Percentiles rank a stretch among this genome's conserved stretches.
These are phyloP conservation scores for Beauveria varroae DNA, from an alignment of 2,329 filamentous ascomycete genomes.

Conservation along the genomic window DNA sequence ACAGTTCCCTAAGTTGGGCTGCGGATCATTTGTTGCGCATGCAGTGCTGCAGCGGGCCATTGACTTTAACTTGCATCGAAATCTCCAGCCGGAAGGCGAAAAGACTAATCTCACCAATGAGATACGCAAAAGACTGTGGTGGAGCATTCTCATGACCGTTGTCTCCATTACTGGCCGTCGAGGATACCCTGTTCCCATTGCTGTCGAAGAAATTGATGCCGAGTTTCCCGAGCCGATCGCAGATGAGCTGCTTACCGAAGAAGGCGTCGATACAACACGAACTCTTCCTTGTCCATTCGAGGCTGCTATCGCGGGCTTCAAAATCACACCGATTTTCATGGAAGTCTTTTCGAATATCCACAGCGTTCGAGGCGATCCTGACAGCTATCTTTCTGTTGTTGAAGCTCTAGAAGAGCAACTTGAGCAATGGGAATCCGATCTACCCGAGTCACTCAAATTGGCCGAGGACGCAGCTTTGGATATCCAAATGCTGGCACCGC, in stretches of 20 bases:
- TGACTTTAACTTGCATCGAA: constrained; percentile 68
- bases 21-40: constrained; percentile 60
- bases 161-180: constrained; percentile 67
- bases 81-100: constrained; percentile 43
- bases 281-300: constrained; percentile 58
- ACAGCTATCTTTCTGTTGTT: constrained; percentile 57
- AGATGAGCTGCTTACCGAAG: constrained; percentile 61
- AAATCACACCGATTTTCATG: constrained; percentile 58
- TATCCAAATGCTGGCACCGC: constrained; percentile 41
- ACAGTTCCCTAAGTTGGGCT: constrained; percentile 71
- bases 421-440: constrained; percentile 51
- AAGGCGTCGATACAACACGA: constrained; percentile 50
- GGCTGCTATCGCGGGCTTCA: constrained; percentile 58
- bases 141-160: constrained; percentile 59
- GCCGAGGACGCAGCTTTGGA: constrained; percentile 34
- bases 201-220: constrained; percentile 68
- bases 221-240: constrained; percentile 65
- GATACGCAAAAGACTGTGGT: constrained; percentile 71
- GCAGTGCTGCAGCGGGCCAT: constrained; percentile 61
- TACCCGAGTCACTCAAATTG: constrained; percentile 53
- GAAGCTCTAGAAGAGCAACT: constrained; percentile 59
- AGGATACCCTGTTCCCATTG: constrained; percentile 68
- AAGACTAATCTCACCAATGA: constrained; percentile 59
- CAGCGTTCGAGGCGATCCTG: constrained; percentile 54
- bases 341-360: constrained; percentile 75